phyloP scores from a whole-genome alignment of 1,139 yeast species.

The Pichia sp. region DNA sequence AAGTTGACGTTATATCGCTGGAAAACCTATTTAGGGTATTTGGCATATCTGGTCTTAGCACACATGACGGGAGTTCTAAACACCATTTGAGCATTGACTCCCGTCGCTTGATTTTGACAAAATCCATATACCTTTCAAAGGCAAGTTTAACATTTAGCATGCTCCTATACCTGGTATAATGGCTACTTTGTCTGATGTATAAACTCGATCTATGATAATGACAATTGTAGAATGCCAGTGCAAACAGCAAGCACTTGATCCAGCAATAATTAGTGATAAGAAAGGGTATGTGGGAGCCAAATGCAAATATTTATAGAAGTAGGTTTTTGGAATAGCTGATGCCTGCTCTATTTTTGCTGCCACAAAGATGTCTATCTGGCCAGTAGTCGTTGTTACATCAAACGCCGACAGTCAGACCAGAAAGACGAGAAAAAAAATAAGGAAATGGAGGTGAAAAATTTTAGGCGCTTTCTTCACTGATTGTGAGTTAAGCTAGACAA shows the following conservation, averaged over 20 bases:
- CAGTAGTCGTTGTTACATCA: neutral
- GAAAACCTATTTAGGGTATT: neutral
- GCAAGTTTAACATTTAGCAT: conserved; percentile 26
- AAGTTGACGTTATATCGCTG: neutral
- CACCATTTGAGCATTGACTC: conserved; percentile 28
- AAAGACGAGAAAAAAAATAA: neutral
- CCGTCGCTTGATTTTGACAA: conserved; percentile 22
- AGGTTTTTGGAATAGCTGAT: neutral
- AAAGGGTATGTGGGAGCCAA: neutral
- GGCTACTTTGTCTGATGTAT: no score
- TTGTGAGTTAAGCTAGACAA: neutral
- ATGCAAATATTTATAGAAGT: neutral
- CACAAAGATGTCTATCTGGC: neutral
- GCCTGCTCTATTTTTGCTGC: neutral
- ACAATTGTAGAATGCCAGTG: neutral
- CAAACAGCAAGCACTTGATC: neutral
- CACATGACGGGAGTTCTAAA: conserved; percentile 14
- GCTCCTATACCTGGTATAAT: neutral
- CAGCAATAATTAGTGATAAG: neutral
- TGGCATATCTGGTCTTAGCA: neutral
- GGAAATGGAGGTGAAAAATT: neutral
- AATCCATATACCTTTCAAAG: conserved; percentile 25
- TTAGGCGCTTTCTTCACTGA: neutral
- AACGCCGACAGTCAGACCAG: neutral
- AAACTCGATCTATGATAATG: no score